Evolutionary conservation across 2,329 filamentous ascomycete species (phyloP).

Genomic region (Emmonsiellopsis sp.): DNA sequence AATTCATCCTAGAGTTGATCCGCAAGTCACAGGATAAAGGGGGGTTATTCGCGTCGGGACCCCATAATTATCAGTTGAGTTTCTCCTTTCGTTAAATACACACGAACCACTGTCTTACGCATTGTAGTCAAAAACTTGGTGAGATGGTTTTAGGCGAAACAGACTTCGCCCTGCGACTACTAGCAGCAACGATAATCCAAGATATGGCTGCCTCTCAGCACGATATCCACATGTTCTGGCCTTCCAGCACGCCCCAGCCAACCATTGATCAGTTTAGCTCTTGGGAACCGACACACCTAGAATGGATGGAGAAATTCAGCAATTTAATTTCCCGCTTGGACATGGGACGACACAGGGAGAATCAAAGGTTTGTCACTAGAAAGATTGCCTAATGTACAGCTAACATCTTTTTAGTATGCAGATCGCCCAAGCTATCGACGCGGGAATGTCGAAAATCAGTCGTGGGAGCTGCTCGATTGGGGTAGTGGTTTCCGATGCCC

Average conservation of each 20-base stretch:
- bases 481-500: neutral
- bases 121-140: constrained; percentile 5
- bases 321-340: neutral
- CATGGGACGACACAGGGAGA: neutral
- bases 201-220: constrained; percentile 5
- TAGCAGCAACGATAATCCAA: constrained; percentile 15
- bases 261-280: neutral
- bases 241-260: neutral
- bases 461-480: neutral
- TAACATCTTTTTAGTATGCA: neutral
- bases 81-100: neutral
- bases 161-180: constrained; percentile 13
- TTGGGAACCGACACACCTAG: neutral
- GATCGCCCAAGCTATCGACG: neutral
- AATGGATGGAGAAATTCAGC: neutral
- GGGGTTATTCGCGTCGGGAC: neutral
- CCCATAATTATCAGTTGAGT: constrained; percentile 1
- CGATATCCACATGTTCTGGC: constrained; percentile 5
- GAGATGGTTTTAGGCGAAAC: constrained; percentile 7
- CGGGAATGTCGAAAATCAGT: neutral
- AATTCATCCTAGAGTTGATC: constrained; percentile 16
- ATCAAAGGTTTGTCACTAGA: neutral
- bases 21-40: constrained; percentile 8
- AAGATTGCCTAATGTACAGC: neutral
- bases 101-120: neutral